Evolutionary conservation across 2,329 filamentous ascomycete species (phyloP).

Genomic region (Ophiostoma quercus): DNA sequence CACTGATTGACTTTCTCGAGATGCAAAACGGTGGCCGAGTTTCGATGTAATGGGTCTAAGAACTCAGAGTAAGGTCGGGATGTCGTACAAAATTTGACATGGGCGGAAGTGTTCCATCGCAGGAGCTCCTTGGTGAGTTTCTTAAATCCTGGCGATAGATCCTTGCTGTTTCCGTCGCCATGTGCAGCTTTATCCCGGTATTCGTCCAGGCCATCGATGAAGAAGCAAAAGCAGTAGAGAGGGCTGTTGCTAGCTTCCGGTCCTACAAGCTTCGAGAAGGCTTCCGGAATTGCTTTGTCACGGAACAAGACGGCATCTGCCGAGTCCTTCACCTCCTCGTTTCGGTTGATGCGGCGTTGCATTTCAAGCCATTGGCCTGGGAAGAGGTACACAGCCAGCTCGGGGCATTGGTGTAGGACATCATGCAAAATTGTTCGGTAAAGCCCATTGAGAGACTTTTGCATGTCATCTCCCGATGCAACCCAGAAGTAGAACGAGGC

Average conservation of each 20-base stretch:
- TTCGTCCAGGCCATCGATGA: conserved; percentile 10
- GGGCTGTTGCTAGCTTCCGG: conserved; percentile 19
- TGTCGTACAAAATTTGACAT: neutral
- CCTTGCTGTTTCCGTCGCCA: neutral
- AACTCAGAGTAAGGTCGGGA: neutral
- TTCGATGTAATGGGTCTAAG: neutral
- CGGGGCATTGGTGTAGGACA: neutral
- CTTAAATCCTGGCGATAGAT: neutral
- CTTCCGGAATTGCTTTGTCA: neutral
- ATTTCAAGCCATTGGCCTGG: neutral
- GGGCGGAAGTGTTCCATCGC: neutral
- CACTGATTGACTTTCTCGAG: neutral
- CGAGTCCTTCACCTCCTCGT: neutral
- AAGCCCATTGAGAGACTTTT: conserved; percentile 4
- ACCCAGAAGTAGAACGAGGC: conserved; percentile 9
- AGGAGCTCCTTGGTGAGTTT: neutral
- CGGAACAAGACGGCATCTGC: conserved; percentile 1
- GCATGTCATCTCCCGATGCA: neutral
- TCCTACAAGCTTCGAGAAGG: neutral
- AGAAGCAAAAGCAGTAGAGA: conserved; percentile 20
- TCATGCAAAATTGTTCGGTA: conserved; percentile 1
- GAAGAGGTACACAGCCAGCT: neutral
- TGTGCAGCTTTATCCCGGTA: neutral
- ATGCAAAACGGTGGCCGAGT: neutral
- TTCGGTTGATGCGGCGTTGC: neutral